Conservation (phyloP, 257 asterid genomes). For the Plantago ovata region DNA sequence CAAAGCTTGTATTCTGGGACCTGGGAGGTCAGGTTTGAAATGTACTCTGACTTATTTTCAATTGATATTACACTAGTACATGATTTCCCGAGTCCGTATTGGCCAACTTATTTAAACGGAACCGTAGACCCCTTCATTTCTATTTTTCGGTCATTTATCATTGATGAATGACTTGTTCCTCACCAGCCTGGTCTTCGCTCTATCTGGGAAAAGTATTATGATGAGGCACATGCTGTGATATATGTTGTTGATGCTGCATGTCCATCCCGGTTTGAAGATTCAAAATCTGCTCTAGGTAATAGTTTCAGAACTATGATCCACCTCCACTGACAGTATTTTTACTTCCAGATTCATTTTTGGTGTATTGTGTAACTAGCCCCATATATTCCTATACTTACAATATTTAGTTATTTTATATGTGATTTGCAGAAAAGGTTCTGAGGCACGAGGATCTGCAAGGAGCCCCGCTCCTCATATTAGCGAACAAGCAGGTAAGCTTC, state of each 20-base stretch:
- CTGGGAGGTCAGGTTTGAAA: constrained; percentile 79
- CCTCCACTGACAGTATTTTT: neutral
- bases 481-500: constrained; percentile 63
- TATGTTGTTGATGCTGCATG: constrained; percentile 64
- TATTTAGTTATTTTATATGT: neutral
- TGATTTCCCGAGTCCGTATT: neutral
- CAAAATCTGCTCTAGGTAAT: constrained; percentile 75
- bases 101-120: neutral
- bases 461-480: constrained; percentile 66
- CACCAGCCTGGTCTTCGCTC: constrained; percentile 71
- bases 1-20: constrained; percentile 90
- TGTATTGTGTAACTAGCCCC: neutral
- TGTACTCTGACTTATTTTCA: neutral
- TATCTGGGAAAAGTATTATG: constrained; percentile 80
- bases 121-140: too few relatives aligned
- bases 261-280: constrained; percentile 71
- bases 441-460: constrained; percentile 83
- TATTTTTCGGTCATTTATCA: neutral
- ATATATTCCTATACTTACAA: too few relatives aligned
- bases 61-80: neutral
- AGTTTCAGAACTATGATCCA: neutral
- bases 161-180: constrained; percentile 15
- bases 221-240: constrained; percentile 78
- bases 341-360: neutral
- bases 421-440: constrained; percentile 59